Percentiles rank a stretch among this genome's conserved stretches.
phyloP scores from a whole-genome alignment of 1,139 yeast species.

The Trichomonascaceae sp. region DNA sequence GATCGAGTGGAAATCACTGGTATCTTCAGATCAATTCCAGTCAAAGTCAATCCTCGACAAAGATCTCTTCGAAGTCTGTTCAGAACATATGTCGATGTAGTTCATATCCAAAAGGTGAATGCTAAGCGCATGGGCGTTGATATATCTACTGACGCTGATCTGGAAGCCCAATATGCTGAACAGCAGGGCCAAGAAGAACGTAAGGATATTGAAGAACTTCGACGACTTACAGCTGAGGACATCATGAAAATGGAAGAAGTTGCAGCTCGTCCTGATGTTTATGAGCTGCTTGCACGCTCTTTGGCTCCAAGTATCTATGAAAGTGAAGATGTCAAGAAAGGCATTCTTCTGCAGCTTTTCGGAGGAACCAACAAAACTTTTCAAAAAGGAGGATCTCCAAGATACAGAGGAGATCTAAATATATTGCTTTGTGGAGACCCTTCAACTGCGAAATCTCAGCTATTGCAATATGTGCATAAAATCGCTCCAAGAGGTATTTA shows the following conservation, averaged over 20 bases:
- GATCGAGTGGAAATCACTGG: conserved; percentile 96
- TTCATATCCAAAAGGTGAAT: conserved; percentile 84
- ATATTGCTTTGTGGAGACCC: conserved; percentile 95
- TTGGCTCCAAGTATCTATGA: conserved; percentile 95
- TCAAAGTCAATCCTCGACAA: conserved; percentile 78
- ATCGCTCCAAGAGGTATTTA: conserved; percentile 97
- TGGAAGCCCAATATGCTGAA: conserved; percentile 25
- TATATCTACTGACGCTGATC: conserved; percentile 48
- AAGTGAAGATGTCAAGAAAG: conserved; percentile 94
- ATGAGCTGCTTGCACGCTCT: conserved; percentile 84
- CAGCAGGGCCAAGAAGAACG: conserved; percentile 15
- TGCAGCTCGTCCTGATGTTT: conserved; percentile 67
- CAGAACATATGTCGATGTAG: conserved; percentile 91
- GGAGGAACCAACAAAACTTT: conserved; percentile 94
- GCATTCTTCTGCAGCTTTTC: conserved; percentile 81
- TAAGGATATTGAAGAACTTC: conserved; percentile 65
- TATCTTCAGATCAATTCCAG: conserved; percentile 87
- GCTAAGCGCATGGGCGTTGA: conserved; percentile 78
- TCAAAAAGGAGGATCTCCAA: conserved; percentile 71
- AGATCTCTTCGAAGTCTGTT: conserved; percentile 76
- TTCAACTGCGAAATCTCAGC: conserved; percentile 92
- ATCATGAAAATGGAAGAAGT: conserved; percentile 54
- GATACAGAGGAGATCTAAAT: conserved; percentile 93
- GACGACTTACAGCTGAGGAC: conserved; percentile 65
- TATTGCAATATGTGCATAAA: conserved; percentile 89